Evolutionary conservation across 1,139 yeast genomes (phyloP).

Genomic region (Kodamaea sp.): DNA sequence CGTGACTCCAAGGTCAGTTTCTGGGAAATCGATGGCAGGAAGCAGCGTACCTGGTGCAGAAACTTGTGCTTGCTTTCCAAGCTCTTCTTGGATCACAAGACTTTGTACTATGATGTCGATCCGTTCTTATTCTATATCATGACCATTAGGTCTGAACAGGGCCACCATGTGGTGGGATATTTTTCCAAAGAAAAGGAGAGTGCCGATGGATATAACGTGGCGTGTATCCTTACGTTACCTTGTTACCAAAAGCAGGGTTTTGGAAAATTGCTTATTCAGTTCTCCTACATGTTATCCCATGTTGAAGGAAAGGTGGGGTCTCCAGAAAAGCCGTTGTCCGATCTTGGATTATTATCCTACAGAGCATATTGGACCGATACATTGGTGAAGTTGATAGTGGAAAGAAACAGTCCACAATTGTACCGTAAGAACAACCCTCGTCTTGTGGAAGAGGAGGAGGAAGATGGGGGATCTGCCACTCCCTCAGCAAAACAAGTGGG

Average conservation of each 20-base stretch:
- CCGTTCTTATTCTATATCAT: slow-evolving; percentile 94
- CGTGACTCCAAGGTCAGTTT: slow-evolving; percentile 77
- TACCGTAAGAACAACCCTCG: slow-evolving; percentile 42
- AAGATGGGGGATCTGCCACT: slow-evolving; percentile 24
- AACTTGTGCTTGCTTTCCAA: slow-evolving; percentile 87
- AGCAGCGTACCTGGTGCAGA: slow-evolving; percentile 96
- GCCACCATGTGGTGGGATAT: slow-evolving; percentile 94
- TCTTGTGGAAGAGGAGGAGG: slow-evolving; percentile 28
- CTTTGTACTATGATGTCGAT: slow-evolving; percentile 94
- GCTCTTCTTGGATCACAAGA: slow-evolving; percentile 89
- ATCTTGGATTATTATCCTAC: slow-evolving; percentile 87
- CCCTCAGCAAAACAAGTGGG: slow-evolving; percentile 5
- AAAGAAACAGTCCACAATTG: slow-evolving; percentile 47
- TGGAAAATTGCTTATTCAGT: slow-evolving; percentile 88
- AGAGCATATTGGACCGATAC: slow-evolving; percentile 98
- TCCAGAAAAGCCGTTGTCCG: slow-evolving; percentile 96
- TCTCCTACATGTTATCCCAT: slow-evolving; percentile 85
- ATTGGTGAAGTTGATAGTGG: slow-evolving; percentile 71
- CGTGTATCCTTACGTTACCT: slow-evolving; percentile 93
- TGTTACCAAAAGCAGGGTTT: slow-evolving; percentile 95
- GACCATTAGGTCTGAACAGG: slow-evolving; percentile 85
- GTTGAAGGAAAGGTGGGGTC: slow-evolving; percentile 91
- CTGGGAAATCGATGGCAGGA: slow-evolving; percentile 95
- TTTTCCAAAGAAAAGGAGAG: slow-evolving; percentile 96
- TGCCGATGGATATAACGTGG: slow-evolving; percentile 94